Conservation (phyloP, 2,329 filamentous ascomycete species). For the Zasmidium angulare region DNA sequence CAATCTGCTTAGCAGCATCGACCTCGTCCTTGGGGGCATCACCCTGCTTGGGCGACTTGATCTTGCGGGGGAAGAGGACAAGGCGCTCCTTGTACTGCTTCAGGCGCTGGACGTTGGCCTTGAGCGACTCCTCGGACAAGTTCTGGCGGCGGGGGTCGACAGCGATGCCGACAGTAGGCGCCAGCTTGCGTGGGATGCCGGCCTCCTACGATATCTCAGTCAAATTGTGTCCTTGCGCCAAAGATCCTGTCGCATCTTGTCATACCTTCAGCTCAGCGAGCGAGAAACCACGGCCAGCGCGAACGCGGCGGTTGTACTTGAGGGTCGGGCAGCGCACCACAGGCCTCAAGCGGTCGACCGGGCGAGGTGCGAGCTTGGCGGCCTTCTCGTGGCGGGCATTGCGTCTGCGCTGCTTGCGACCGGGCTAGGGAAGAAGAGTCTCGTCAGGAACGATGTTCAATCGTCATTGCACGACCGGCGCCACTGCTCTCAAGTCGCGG, state of each 20-base stretch:
- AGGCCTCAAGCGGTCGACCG: conserved; percentile 94
- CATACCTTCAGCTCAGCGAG: conserved; percentile 95
- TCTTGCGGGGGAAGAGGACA: conserved; percentile 96
- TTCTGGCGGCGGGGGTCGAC: conserved; percentile 97
- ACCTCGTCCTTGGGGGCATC: conserved; percentile 83
- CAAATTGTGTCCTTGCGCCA: conserved; percentile 13
- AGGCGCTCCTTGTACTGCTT: conserved; percentile 96
- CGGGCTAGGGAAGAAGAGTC: conserved; percentile 63
- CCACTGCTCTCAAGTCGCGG: conserved; percentile 49
- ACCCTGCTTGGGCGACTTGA: conserved; percentile 89
- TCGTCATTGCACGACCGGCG: conserved; percentile 44
- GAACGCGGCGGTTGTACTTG: conserved; percentile 97
- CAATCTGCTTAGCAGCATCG: conserved; percentile 62
- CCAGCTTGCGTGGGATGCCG: conserved; percentile 90
- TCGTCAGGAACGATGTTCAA: conserved; percentile 31
- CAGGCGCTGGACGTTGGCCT: conserved; percentile 93
- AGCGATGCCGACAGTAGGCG: conserved; percentile 92
- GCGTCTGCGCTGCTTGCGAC: conserved; percentile 91
- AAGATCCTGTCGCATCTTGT: neutral
- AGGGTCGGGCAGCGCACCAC: conserved; percentile 96
- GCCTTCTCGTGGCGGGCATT: conserved; percentile 92
- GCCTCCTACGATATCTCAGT: conserved; percentile 65
- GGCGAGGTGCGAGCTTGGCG: conserved; percentile 89
- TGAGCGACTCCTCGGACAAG: conserved; percentile 91
- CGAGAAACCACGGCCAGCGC: conserved; percentile 96